A percentile compares a stretch with the other conserved stretches of the same genome.
These are phyloP conservation scores for Lepidopterella palustris DNA, from an alignment of 495 filamentous ascomycete genomes.

Conservation along the genomic window DNA sequence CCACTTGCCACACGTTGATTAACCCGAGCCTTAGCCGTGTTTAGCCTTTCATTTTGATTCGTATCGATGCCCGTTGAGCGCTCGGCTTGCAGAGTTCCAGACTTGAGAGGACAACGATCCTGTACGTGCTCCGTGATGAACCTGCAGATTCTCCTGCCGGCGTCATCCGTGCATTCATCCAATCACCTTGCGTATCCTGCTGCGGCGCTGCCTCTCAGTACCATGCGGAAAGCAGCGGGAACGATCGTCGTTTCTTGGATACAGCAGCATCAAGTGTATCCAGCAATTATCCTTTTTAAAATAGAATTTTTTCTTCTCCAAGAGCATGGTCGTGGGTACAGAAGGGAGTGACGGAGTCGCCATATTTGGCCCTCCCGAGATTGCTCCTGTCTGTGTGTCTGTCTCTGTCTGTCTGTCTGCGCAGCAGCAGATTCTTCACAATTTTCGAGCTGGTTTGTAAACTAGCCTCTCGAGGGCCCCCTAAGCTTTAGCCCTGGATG, in stretches of 20 bases:
- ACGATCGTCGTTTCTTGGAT: conserved; percentile 2
- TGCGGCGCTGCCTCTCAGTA: conserved; percentile 24
- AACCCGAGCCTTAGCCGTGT: not conserved
- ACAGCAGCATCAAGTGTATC: too few relatives aligned
- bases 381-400: not conserved
- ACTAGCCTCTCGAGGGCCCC: not conserved
- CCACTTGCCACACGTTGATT: not conserved
- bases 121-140: conserved; percentile 4
- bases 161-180: conserved; percentile 23
- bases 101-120: conserved; percentile 16
- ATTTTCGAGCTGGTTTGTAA: not conserved
- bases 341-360: not conserved
- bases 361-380: conserved; percentile 4
- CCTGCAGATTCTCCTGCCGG: conserved; percentile 22
- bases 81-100: not conserved
- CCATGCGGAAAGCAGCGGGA: conserved; percentile 11
- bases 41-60: conserved; percentile 7
- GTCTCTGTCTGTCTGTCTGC: too few relatives aligned
- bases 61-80: conserved; percentile 21
- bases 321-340: conserved; percentile 9
- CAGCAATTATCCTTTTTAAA: too few relatives aligned
- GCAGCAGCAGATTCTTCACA: too few relatives aligned
- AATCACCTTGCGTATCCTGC: conserved; percentile 20
- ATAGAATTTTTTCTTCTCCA: conserved; percentile 14
- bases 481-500: too few relatives aligned